Conservation (phyloP, 768 basidiomycete species). For the Xerocomellus amylosporus region DNA sequence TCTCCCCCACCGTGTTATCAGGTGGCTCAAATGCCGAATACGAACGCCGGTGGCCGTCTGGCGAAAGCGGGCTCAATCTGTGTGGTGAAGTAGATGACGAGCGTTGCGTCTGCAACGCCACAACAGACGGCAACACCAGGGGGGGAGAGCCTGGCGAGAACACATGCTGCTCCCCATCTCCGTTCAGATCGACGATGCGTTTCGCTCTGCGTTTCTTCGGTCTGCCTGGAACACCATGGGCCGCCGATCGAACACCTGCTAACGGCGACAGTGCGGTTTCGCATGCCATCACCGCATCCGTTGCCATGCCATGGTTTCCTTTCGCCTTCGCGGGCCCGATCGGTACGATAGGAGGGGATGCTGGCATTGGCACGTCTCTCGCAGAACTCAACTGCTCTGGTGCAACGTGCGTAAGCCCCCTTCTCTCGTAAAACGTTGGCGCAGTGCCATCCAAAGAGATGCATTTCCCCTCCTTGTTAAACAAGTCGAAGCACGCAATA, state of each 20-base stretch:
- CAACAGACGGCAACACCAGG: constrained; percentile 1
- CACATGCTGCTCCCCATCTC: constrained; percentile 37
- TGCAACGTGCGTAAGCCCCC: constrained; percentile 48
- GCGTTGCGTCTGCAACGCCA: background rate
- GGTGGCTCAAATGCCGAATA: constrained; percentile 57
- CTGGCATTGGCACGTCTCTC: constrained; percentile 45
- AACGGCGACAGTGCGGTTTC: constrained; percentile 30
- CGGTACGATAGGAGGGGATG: constrained; percentile 61
- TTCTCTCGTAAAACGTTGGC: constrained; percentile 71
- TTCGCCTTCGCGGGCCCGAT: constrained; percentile 40
- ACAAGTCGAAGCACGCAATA: constrained; percentile 76
- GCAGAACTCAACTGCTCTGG: constrained; percentile 52
- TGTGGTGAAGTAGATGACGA: constrained; percentile 20
- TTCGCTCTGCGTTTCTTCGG: constrained; percentile 60
- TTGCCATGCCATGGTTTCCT: constrained; percentile 12
- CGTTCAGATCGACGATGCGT: constrained; percentile 77
- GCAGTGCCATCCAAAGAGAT: constrained; percentile 72
- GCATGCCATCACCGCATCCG: constrained; percentile 21
- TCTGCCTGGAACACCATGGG: constrained; percentile 44
- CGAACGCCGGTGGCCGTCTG: constrained; percentile 15
- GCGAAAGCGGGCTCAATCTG: constrained; percentile 14
- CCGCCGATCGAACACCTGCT: constrained; percentile 40
- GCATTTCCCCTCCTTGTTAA: constrained; percentile 78
- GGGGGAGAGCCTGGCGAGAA: constrained; percentile 24
- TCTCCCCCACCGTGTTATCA: constrained; percentile 1